Percentiles rank a stretch among this genome's conserved stretches.
Conservation (phyloP, 306 rosid species). For the Cucurbita argyrosperma region DNA sequence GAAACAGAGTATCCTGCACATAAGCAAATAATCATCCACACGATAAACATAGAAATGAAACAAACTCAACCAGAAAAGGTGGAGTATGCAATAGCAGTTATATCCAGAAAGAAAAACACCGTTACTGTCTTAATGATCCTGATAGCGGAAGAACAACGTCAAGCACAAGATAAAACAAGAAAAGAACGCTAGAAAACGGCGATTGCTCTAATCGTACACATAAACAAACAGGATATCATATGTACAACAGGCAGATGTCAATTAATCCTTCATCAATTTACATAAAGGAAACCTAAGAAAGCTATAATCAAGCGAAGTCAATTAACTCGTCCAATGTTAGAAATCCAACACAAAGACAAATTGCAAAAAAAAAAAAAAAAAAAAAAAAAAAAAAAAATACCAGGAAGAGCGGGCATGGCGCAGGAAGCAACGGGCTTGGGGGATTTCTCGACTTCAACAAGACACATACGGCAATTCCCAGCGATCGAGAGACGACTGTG, state of each 20-base stretch:
- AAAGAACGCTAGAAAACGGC: not conserved
- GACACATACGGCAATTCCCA: slow-evolving; percentile 97
- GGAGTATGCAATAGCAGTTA: not conserved
- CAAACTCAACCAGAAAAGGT: not conserved
- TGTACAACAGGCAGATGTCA: not conserved
- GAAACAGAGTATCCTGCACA: not conserved
- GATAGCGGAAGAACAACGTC: not conserved
- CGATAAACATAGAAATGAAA: not conserved
- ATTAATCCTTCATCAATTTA: not conserved
- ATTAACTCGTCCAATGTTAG: not conserved
- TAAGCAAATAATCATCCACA: not conserved
- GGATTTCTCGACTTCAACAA: slow-evolving; percentile 98
- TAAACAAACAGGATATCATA: not conserved
- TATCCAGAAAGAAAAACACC: not conserved
- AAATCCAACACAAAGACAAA: not conserved
- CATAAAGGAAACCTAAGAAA: not conserved
- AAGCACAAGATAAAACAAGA: not conserved
- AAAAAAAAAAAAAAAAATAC: slow-evolving; percentile 5
- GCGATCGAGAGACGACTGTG: slow-evolving; percentile 87
- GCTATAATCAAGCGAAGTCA: not conserved
- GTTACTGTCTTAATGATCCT: not conserved
- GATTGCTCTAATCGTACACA: not conserved
- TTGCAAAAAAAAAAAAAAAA: not conserved
- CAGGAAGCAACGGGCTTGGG: slow-evolving; percentile 99
- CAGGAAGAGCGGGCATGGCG: slow-evolving; percentile 99